phyloP scores from a whole-genome alignment of 2,329 filamentous ascomycete species.

The Sordariomycetes sp. region DNA sequence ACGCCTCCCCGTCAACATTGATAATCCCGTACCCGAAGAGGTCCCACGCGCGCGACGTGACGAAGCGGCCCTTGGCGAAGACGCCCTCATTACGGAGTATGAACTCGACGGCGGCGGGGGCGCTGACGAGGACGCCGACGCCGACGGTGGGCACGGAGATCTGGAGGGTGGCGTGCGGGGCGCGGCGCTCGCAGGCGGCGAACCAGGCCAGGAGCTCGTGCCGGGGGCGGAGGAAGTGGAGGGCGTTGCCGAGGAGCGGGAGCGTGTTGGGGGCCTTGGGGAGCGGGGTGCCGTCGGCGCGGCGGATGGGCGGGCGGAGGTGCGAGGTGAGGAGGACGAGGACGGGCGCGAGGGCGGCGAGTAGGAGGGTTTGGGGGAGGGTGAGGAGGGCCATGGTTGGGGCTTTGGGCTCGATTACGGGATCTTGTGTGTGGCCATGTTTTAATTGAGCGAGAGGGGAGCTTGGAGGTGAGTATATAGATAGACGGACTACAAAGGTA shows the following conservation, averaged over 20 bases:
- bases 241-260: slow-evolving; percentile 49
- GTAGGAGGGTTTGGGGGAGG: slow-evolving; percentile 1
- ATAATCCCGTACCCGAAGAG: slow-evolving; percentile 58
- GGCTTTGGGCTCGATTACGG: neutral
- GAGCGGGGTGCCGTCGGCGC: slow-evolving; percentile 12
- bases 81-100: slow-evolving; percentile 49
- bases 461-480: neutral
- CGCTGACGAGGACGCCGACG: slow-evolving; percentile 51
- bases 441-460: neutral
- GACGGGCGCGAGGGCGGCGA: slow-evolving; percentile 12
- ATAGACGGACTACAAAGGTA: too few species aligned
- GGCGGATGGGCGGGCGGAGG: slow-evolving; percentile 32
- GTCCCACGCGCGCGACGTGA: slow-evolving; percentile 49
- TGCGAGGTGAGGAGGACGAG: slow-evolving; percentile 37
- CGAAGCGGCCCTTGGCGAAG: slow-evolving; percentile 52
- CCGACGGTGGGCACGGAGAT: slow-evolving; percentile 53
- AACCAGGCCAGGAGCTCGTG: slow-evolving; percentile 55
- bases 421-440: neutral
- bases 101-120: slow-evolving; percentile 50
- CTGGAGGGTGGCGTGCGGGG: slow-evolving; percentile 50
- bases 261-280: slow-evolving; percentile 31
- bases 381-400: slow-evolving; percentile 2
- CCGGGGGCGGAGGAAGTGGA: slow-evolving; percentile 48
- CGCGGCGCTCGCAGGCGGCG: slow-evolving; percentile 41
- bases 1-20: slow-evolving; percentile 53